A percentile compares a stretch with the other conserved stretches of the same genome.
Evolutionary conservation across 208 protist species (phyloP).

Genomic region (Crithidia expoeki): DNA sequence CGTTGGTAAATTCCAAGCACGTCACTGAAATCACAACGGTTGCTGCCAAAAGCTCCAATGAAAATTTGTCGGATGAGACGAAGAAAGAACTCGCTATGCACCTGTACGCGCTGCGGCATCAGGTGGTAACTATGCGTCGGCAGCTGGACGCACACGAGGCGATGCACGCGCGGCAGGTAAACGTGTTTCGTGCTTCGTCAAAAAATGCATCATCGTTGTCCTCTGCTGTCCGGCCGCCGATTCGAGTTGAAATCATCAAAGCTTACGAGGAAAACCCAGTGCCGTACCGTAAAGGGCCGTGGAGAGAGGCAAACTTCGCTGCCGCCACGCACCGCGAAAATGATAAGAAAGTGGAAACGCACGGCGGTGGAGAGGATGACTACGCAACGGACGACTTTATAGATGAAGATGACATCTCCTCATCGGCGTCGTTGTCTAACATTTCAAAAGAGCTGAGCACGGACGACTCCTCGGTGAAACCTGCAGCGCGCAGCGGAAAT

Average conservation of each 20-base stretch:
- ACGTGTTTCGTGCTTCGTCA: conserved; percentile 5
- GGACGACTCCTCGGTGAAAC: neutral
- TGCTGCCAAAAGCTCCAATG: conserved; percentile 11
- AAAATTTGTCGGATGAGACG: conserved; percentile 29
- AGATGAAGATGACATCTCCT: neutral
- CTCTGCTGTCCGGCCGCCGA: neutral
- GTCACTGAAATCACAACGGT: neutral
- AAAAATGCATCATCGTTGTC: conserved; percentile 2
- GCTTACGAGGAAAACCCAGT: conserved; percentile 57
- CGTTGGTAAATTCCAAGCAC: neutral
- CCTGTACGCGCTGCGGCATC: conserved; percentile 56
- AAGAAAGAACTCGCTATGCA: conserved; percentile 62
- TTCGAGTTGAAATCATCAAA: conserved; percentile 63
- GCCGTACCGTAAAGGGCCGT: conserved; percentile 64
- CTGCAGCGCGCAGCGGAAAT: neutral
- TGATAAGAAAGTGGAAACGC: neutral
- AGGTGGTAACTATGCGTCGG: conserved; percentile 43
- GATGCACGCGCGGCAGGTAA: conserved; percentile 22
- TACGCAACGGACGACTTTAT: conserved; percentile 29
- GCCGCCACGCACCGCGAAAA: neutral
- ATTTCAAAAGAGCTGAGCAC: conserved; percentile 6
- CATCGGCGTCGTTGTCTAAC: conserved; percentile 6
- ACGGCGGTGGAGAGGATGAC: neutral
- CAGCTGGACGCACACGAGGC: conserved; percentile 38
- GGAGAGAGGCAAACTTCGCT: conserved; percentile 25